Conservation (phyloP, 2,329 filamentous ascomycete species). For the Metarhizium album region DNA sequence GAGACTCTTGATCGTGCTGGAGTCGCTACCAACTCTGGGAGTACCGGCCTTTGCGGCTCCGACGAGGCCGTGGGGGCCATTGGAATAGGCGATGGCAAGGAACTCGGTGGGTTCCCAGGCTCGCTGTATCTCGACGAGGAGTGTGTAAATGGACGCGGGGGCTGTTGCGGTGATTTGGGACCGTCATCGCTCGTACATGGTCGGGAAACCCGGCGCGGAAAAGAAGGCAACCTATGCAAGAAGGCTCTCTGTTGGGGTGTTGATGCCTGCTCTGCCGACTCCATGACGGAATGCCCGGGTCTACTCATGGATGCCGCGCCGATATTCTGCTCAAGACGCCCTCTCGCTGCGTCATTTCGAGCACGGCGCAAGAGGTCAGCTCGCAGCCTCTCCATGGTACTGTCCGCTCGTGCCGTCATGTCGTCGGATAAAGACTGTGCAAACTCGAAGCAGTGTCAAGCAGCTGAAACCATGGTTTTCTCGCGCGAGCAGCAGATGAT, state of each 20-base stretch:
- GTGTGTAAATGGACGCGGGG: not conserved
- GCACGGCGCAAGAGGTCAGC: constrained; percentile 22
- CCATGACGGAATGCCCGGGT: not conserved
- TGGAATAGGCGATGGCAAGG: constrained; percentile 6
- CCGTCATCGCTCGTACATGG: constrained; percentile 17
- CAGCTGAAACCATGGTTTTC: not conserved
- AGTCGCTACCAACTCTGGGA: not conserved
- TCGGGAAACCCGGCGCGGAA: not conserved
- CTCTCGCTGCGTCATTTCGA: constrained; percentile 14
- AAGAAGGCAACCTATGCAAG: not conserved
- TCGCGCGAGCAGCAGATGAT: not conserved
- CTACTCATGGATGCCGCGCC: not conserved
- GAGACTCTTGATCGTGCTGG: not conserved
- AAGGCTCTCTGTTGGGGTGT: not conserved
- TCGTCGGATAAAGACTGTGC: not conserved
- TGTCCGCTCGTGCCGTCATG: constrained; percentile 12
- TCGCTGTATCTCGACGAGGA: constrained; percentile 4
- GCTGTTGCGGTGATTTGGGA: constrained; percentile 36
- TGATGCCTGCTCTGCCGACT: constrained; percentile 7
- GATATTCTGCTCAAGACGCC: not conserved
- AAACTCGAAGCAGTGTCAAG: not conserved
- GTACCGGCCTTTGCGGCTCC: not conserved
- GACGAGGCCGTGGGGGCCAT: not conserved
- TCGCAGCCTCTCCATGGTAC: constrained; percentile 22
- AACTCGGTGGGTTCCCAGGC: constrained; percentile 4